Percentiles rank a stretch among this genome's conserved stretches.
Conservation (phyloP, 352 stramenopile species). For the Globisporangium yorkense region DNA sequence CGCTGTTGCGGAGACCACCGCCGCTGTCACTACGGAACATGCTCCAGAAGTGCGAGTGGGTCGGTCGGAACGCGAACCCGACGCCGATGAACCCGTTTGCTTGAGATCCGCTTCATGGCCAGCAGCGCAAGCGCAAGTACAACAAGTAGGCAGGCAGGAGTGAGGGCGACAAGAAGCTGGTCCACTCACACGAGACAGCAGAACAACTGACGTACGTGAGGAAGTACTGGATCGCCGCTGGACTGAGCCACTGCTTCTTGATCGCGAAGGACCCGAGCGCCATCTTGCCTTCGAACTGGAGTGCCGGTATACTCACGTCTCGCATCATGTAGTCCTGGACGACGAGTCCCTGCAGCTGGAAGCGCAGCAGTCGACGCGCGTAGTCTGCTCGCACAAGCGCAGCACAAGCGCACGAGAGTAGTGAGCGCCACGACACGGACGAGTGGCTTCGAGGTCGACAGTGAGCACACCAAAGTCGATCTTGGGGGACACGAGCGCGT, state of each 20-base stretch:
- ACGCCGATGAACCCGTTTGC: constrained; percentile 53
- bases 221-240: constrained; percentile 43
- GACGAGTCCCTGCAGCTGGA: constrained; percentile 31
- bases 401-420: background rate
- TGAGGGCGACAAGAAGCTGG: background rate
- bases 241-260: constrained; percentile 33
- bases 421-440: background rate
- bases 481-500: constrained; percentile 1
- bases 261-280: constrained; percentile 38
- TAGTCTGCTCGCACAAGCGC: constrained; percentile 26
- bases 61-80: constrained; percentile 29
- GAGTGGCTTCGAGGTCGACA: background rate
- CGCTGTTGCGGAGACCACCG: background rate
- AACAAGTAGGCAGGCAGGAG: background rate
- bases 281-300: constrained; percentile 17
- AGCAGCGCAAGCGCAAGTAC: background rate
- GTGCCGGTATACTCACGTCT: constrained; percentile 23
- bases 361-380: constrained; percentile 42
- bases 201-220: constrained; percentile 16
- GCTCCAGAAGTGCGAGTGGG: constrained; percentile 35
- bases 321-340: constrained; percentile 19
- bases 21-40: constrained; percentile 8
- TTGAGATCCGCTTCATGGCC: constrained; percentile 19
- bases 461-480: constrained; percentile 32
- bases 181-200: background rate